Percentiles rank a stretch among this genome's conserved stretches.
Evolutionary conservation across 2,329 filamentous ascomycete genomes (phyloP).

Genomic region (Scedosporium aurantiacum): DNA sequence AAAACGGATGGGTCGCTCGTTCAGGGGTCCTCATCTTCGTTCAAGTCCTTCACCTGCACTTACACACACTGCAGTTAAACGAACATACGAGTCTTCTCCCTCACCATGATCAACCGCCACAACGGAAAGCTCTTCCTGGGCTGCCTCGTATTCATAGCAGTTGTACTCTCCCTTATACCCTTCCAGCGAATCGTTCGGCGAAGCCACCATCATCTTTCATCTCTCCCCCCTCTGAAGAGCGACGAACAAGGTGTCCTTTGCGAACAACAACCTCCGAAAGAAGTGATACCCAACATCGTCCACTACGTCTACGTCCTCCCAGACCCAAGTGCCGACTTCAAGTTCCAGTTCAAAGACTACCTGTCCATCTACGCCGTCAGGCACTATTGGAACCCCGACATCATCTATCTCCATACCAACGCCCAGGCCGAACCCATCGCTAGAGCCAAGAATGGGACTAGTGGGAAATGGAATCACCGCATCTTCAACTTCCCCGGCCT

Average conservation of each 20-base stretch:
- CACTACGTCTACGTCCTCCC: constrained; percentile 15
- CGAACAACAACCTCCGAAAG: constrained; percentile 10
- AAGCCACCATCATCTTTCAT: not conserved
- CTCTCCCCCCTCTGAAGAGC: not conserved
- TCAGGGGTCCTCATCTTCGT: no score
- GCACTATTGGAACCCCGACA: constrained; percentile 13
- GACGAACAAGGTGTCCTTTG: not conserved
- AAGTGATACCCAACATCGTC: constrained; percentile 17
- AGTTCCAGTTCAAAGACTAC: constrained; percentile 15
- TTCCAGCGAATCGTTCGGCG: not conserved
- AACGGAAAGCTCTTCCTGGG: not conserved
- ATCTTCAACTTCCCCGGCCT: not conserved
- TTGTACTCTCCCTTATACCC: not conserved
- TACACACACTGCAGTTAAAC: no score
- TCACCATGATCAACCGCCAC: not conserved
- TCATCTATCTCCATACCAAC: constrained; percentile 18
- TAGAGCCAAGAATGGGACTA: not conserved
- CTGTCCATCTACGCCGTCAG: constrained; percentile 15
- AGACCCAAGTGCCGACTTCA: constrained; percentile 11
- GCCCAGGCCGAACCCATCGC: constrained; percentile 8
- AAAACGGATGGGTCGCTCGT: no score
- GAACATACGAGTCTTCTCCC: not conserved
- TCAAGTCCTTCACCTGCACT: no score
- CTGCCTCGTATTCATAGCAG: not conserved
- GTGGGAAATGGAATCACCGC: not conserved